Conservation (phyloP, 1,139 yeast species). For the Magnusiomyces ingens region DNA sequence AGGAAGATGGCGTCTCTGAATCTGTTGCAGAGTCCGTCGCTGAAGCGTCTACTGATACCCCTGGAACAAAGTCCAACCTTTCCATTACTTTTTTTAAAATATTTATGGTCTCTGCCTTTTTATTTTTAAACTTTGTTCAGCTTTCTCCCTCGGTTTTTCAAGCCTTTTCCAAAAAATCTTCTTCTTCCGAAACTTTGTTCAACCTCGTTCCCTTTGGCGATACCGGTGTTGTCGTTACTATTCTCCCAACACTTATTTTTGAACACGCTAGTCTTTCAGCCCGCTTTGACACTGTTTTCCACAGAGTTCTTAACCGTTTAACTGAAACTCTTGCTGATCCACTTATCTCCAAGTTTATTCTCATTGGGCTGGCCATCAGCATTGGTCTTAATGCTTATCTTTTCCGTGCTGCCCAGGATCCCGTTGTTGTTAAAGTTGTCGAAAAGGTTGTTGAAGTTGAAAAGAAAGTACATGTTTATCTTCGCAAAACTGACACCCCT, state of each 20-base stretch:
- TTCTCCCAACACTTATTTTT: constrained; percentile 61
- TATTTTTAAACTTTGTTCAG: constrained; percentile 54
- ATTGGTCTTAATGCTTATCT: constrained; percentile 77
- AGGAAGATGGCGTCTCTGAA: constrained; percentile 84
- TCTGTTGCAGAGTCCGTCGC: constrained; percentile 69
- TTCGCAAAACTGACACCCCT: constrained; percentile 20
- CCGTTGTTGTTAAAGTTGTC: constrained; percentile 28
- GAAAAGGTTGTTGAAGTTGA: constrained; percentile 32
- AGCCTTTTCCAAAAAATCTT: constrained; percentile 17
- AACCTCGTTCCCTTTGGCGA: constrained; percentile 19
- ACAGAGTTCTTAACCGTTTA: constrained; percentile 48
- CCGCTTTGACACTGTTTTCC: constrained; percentile 57
- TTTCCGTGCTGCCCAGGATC: constrained; percentile 39
- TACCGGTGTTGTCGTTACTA: constrained; percentile 54
- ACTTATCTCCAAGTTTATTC: constrained; percentile 67
- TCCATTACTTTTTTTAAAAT: constrained; percentile 57
- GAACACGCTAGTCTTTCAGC: constrained; percentile 60
- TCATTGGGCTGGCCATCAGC: constrained; percentile 68
- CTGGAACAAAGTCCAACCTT: constrained; percentile 18
- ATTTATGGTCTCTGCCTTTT: constrained; percentile 58
- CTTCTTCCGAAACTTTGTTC: constrained; percentile 15
- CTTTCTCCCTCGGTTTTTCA: constrained; percentile 44
- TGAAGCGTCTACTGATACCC: constrained; percentile 26
- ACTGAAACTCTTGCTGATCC: constrained; percentile 78
- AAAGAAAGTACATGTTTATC: constrained; percentile 29